Conservation (phyloP, 2,329 filamentous ascomycete species). For the Periconia digitata region DNA sequence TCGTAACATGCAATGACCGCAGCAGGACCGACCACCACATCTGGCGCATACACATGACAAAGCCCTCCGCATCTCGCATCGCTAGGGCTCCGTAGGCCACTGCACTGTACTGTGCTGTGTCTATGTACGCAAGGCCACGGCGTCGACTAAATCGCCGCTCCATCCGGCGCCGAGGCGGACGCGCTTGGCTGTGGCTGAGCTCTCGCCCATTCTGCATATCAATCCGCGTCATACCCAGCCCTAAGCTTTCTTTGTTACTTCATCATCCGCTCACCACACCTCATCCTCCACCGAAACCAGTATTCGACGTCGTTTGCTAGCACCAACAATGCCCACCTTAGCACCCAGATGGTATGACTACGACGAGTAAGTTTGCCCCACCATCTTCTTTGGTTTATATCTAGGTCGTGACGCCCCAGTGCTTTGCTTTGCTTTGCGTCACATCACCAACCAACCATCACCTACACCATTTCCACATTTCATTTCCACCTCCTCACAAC, state of each 20-base stretch:
- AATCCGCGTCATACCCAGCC: slow-evolving; percentile 5
- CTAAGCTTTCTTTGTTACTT: slow-evolving; percentile 3
- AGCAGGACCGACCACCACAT: no score
- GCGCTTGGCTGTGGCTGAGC: slow-evolving; percentile 7
- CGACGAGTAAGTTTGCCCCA: slow-evolving; percentile 21
- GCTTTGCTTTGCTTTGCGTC: slow-evolving; percentile 4
- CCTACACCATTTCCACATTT: neutral
- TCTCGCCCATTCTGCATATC: neutral
- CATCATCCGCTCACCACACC: neutral
- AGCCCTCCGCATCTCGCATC: no score
- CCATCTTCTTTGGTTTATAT: neutral
- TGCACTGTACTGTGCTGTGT: no score
- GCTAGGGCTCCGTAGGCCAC: no score
- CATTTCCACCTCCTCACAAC: neutral
- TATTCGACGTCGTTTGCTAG: no score
- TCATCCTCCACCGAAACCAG: neutral
- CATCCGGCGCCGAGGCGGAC: neutral
- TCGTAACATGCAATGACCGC: neutral
- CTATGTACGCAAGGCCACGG: no score
- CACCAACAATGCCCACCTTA: slow-evolving; percentile 18
- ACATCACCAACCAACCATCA: slow-evolving; percentile 2
- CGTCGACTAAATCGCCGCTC: no score
- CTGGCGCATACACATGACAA: no score
- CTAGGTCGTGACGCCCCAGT: neutral
- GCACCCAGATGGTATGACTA: slow-evolving; percentile 20